Conservation (phyloP, 495 filamentous ascomycete genomes). For the Aspergillus hancockii region DNA sequence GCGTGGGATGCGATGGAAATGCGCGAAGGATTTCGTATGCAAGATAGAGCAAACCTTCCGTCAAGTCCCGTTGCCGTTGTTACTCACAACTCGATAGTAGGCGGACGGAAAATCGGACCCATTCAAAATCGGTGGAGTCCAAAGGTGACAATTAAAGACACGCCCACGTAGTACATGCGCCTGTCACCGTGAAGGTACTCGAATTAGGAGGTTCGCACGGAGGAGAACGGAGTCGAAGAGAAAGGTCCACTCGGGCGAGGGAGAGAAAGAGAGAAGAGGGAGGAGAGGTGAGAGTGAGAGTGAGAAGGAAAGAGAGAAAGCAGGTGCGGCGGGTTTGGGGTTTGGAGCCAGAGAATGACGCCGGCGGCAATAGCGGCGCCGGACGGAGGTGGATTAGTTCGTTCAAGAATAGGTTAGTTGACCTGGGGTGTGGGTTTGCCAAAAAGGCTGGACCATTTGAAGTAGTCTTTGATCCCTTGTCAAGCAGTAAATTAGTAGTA, state of each 20-base stretch:
- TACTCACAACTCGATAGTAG: slow-evolving; percentile 23
- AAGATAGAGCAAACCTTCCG: slow-evolving; percentile 24
- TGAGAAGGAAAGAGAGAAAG: slow-evolving; percentile 19
- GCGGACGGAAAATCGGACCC: slow-evolving; percentile 22
- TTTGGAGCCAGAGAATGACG: slow-evolving; percentile 23
- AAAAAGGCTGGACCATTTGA: slow-evolving; percentile 14
- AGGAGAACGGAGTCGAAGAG: slow-evolving; percentile 8
- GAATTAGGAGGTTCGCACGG: slow-evolving; percentile 5
- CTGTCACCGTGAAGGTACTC: too few relatives aligned
- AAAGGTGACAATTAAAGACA: neutral
- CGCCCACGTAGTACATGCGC: neutral
- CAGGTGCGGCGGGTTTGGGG: slow-evolving; percentile 21
- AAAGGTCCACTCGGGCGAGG: slow-evolving; percentile 8
- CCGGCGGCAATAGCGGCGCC: slow-evolving; percentile 29
- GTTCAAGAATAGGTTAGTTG: slow-evolving; percentile 4
- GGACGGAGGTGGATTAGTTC: slow-evolving; percentile 8
- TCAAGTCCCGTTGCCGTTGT: slow-evolving; percentile 18
- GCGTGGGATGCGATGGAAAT: slow-evolving; percentile 13
- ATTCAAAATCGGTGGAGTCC: slow-evolving; percentile 13
- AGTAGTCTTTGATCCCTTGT: too few relatives aligned
- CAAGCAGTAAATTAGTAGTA: too few relatives aligned
- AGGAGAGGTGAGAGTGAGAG: slow-evolving; percentile 15
- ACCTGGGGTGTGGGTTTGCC: slow-evolving; percentile 10
- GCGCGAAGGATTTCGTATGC: slow-evolving; percentile 22
- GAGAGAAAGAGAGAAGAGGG: slow-evolving; percentile 12